Percentiles rank a stretch among this genome's conserved stretches.
phyloP scores from a whole-genome alignment of 352 stramenopile genomes.

The Blastocystis sp. region DNA sequence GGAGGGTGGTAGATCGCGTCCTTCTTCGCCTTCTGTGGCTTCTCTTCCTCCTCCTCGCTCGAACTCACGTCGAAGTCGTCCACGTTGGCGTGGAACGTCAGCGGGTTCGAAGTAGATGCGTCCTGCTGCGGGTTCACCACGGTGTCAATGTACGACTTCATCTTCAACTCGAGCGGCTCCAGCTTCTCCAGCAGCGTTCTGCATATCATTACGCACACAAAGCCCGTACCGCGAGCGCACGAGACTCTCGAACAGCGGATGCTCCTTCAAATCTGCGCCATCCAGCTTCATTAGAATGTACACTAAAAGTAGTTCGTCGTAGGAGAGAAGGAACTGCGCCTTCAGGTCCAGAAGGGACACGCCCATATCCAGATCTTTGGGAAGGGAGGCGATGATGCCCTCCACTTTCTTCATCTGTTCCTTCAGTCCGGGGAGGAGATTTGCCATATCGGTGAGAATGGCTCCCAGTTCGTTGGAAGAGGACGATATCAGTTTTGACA shows the following conservation, averaged over 20 bases:
- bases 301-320: constrained; percentile 55
- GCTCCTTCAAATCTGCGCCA: constrained; percentile 15
- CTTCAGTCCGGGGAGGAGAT: constrained; percentile 7
- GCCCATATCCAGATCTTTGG: constrained; percentile 14
- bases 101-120: constrained; percentile 4
- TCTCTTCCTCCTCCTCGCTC: neutral
- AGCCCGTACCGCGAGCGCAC: constrained; percentile 18
- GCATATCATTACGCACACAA: neutral
- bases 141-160: constrained; percentile 67
- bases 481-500: constrained; percentile 40
- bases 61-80: constrained; percentile 54
- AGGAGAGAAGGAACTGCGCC: constrained; percentile 56
- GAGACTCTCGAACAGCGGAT: constrained; percentile 52
- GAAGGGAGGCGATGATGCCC: neutral
- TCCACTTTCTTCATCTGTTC: constrained; percentile 53
- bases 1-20: constrained; percentile 6
- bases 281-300: constrained; percentile 63
- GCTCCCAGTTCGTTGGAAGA: constrained; percentile 10
- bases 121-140: constrained; percentile 38
- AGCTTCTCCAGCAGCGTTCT: constrained; percentile 65
- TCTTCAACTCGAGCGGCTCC: constrained; percentile 60
- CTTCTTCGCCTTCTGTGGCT: neutral
- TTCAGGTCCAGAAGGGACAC: constrained; percentile 61
- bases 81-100: constrained; percentile 51
- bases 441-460: constrained; percentile 52